These are phyloP conservation scores for Clonostachys chloroleuca DNA, from an alignment of 2,329 filamentous ascomycete genomes.

Conservation along the genomic window DNA sequence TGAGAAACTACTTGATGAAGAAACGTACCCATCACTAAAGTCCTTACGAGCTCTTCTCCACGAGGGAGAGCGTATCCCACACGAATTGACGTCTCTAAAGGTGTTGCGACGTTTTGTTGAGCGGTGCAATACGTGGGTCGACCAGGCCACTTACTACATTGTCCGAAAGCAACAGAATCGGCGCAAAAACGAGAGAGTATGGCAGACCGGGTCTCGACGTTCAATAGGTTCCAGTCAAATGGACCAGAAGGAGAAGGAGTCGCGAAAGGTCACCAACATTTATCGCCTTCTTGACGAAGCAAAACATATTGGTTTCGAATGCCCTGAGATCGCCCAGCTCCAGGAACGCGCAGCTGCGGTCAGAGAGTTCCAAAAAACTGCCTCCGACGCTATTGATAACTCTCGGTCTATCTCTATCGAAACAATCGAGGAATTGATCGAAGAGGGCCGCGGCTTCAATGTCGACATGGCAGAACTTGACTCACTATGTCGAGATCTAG, in stretches of 20 bases:
- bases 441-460: conserved; percentile 83
- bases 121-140: conserved; percentile 95
- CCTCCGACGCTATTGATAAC: conserved; percentile 65
- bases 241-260: conserved; percentile 79
- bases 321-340: conserved; percentile 81
- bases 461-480: conserved; percentile 89
- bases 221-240: conserved; percentile 46
- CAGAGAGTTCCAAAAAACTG: conserved; percentile 76
- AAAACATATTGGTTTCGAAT: conserved; percentile 86
- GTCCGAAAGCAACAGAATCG: conserved; percentile 97
- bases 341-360: conserved; percentile 84
- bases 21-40: conserved; percentile 81
- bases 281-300: conserved; percentile 79
- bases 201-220: conserved; percentile 70
- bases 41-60: conserved; percentile 76
- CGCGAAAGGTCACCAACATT: conserved; percentile 86
- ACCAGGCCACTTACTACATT: conserved; percentile 93
- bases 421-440: conserved; percentile 86
- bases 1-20: conserved; percentile 77
- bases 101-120: conserved; percentile 87
- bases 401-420: conserved; percentile 58
- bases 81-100: conserved; percentile 76
- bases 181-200: conserved; percentile 87
- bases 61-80: conserved; percentile 95
- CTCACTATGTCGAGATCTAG: conserved; percentile 71